Evolutionary conservation across 2,329 filamentous ascomycete species (phyloP), one percentile per base, ranked within the genome.

Genomic region (Cordyceps javanica): DNA sequence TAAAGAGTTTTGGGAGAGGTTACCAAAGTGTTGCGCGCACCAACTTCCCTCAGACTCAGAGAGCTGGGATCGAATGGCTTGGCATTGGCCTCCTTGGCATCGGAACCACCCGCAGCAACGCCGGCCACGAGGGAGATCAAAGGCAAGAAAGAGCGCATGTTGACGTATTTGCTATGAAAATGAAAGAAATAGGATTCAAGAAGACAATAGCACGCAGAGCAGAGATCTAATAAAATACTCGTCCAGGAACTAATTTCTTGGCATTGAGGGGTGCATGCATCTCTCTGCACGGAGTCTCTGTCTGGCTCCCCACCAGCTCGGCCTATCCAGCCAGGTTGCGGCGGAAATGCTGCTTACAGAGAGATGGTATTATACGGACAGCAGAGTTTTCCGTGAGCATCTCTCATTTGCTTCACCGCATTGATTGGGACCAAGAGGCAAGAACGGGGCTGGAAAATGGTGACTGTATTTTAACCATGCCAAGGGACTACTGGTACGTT

Each of bases 1-100:
- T 13, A 48, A 7, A 5, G 9, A 5, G 8, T 16, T 10, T 11
- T 13, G 9, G 21, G 7, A 2, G 5, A 13, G 59, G 65, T 39
- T 4, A 73, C 72, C 32, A 73, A 57, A 1, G 72, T 73, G 61
- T 74, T 74, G 6, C 72, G 67, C 9, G 70, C 68, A 3, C 72
- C 72, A 2, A 73, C 71, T 49, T 73, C 72, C 11, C 72, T 60
- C 14, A 71, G 36, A 10, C 61, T 68, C 3, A 73, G 59, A 14
- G 67, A 63, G 30, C 63, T 63, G 23, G 62, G 62, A 60, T 71
- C 65, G 41, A 71, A 71, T 1, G 44, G 48, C 21, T 28, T 36
- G 23, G 19, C 55, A 13, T 10, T 26, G n/a, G 38, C 16, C 11
- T n/a, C n/a, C n/a, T 16, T 14, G 16, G 9, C 38, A 16, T 26